A percentile compares a stretch with the other conserved stretches of the same genome.
Evolutionary conservation across 208 protist genomes (phyloP).

Genomic region (Trypanosoma platydactyli): DNA sequence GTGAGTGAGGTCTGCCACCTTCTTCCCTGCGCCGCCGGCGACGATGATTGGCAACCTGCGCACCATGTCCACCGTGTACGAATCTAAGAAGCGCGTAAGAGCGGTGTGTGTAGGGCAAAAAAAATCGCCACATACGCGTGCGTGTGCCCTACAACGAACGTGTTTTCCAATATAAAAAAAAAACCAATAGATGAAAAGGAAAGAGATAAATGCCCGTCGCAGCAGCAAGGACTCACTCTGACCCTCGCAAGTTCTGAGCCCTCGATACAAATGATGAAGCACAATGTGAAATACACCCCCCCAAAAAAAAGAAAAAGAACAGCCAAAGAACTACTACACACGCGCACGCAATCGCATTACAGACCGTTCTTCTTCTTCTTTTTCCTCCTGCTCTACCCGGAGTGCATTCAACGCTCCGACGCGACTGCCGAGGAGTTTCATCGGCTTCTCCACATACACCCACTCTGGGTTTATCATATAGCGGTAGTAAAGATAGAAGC

Average conservation of each 20-base stretch:
- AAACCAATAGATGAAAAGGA: conserved; percentile 5
- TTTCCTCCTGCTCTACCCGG: conserved; percentile 39
- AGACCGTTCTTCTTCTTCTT: conserved; percentile 39
- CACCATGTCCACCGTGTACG: neutral
- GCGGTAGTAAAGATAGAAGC: conserved; percentile 82
- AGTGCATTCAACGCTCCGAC: conserved; percentile 61
- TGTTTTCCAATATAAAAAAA: neutral
- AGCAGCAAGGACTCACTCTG: too few species aligned
- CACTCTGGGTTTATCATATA: conserved; percentile 90
- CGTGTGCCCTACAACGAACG: neutral
- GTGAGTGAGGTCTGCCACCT: neutral
- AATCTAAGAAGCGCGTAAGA: neutral
- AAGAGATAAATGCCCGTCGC: neutral
- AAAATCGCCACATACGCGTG: neutral
- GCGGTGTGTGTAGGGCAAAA: neutral
- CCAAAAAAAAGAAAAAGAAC: conserved; percentile 6
- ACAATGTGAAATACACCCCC: neutral
- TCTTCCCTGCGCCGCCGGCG: neutral
- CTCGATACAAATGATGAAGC: conserved; percentile 1
- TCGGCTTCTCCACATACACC: conserved; percentile 71
- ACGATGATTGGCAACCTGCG: neutral
- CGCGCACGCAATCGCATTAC: conserved; percentile 1
- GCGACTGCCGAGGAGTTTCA: conserved; percentile 74
- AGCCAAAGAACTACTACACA: neutral
- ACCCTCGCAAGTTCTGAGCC: neutral